A percentile compares a stretch with the other conserved stretches of the same genome.
phyloP scores from a whole-genome alignment of 2,329 filamentous ascomycete genomes.

The Trichophyton benhamiae region DNA sequence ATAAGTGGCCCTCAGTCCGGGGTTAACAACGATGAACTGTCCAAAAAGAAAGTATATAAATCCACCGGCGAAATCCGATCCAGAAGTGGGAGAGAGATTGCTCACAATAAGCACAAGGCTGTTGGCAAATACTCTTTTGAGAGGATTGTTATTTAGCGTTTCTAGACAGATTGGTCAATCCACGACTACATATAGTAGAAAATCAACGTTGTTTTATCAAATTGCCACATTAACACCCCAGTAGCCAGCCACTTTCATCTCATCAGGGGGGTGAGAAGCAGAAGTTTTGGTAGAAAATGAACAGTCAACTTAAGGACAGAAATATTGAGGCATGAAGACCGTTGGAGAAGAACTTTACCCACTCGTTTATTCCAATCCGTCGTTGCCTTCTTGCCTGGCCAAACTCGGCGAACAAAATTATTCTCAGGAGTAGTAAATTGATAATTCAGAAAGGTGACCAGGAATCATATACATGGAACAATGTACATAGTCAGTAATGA shows the following conservation, averaged over 20 bases:
- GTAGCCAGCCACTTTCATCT: background rate
- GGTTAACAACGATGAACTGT: constrained; percentile 35
- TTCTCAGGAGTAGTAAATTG: no score
- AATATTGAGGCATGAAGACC: no score
- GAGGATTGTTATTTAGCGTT: constrained; percentile 51
- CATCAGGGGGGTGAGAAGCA: no score
- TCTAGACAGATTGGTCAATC: background rate
- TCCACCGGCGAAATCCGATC: constrained; percentile 58
- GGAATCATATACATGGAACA: background rate
- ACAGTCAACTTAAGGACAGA: no score
- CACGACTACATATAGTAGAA: background rate
- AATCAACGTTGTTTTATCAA: background rate
- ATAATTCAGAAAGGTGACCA: background rate
- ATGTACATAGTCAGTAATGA: background rate
- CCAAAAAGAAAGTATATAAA: constrained; percentile 41
- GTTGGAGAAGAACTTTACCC: no score
- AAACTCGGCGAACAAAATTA: no score
- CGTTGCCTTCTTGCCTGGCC: no score
- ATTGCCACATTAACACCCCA: background rate
- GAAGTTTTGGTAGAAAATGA: no score
- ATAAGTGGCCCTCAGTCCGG: constrained; percentile 32
- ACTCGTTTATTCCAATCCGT: no score
- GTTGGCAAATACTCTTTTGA: constrained; percentile 76
- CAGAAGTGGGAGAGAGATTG: constrained; percentile 60
- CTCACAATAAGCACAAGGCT: constrained; percentile 63